Conservation (phyloP, 352 stramenopile species). For the Paralagenidium karlingii region DNA sequence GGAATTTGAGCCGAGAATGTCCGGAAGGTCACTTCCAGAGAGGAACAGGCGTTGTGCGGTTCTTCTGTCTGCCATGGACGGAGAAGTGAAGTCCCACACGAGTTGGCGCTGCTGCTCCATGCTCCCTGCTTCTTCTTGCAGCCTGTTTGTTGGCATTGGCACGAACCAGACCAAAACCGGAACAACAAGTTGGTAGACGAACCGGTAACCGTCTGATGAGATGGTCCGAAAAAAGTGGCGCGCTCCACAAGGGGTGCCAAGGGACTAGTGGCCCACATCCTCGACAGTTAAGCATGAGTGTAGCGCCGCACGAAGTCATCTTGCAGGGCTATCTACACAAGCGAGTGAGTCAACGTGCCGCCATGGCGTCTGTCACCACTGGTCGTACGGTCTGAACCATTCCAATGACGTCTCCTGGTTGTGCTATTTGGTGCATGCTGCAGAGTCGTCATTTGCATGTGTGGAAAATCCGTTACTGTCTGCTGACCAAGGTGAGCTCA, state of each 20-base stretch:
- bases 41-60: no score
- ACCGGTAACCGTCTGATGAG: neutral
- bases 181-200: slow-evolving; percentile 16
- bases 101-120: no score
- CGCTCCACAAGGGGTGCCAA: no score
- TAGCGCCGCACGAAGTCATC: slow-evolving; percentile 32
- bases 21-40: no score
- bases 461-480: slow-evolving; percentile 81
- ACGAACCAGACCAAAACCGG: neutral
- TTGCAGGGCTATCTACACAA: slow-evolving; percentile 82
- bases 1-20: no score
- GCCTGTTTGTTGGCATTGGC: slow-evolving; percentile 2
- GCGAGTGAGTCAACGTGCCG: slow-evolving; percentile 14
- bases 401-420: neutral
- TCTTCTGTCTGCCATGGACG: no score
- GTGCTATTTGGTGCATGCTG: neutral
- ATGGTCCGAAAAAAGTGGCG: slow-evolving; percentile 6
- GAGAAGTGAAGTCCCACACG: no score
- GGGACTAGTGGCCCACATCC: no score
- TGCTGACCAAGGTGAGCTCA: slow-evolving; percentile 49
- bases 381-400: neutral
- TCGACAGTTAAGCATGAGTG: no score
- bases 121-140: slow-evolving; percentile 10
- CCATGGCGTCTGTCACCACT: neutral
- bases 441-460: slow-evolving; percentile 79